Evolutionary conservation across 345 rosid species (phyloP), one percentile per base, ranked within the genome.

Genomic region (Cochlearia excelsa): DNA sequence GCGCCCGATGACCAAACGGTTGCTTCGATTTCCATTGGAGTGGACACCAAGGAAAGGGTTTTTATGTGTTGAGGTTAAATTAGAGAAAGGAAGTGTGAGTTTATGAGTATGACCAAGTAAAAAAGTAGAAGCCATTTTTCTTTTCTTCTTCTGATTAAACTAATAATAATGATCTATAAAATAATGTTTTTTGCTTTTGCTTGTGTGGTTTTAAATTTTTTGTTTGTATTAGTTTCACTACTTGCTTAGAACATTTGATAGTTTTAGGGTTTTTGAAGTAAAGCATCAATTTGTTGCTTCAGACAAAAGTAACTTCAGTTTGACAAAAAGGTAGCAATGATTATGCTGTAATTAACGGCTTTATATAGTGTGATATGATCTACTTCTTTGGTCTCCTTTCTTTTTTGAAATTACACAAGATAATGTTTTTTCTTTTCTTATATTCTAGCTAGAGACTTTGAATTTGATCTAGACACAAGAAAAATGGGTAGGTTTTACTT

Each of bases 251-350:
- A 64, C 26, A 46, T 53, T 16, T 46, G 38, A 59, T 23, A 26
- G 26, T 10, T 48, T 58, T 30, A 55, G 43, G 43, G 6, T 7
- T 38, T 54, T 52, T 51, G 69, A 84, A 77, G 91, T 16, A 81
- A 80, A 63, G 85, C 54, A 82, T 74, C 75, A 26, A 51, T 5
- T 7, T 51, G 8, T 75, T 73, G 45, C 78, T 74, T 80, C 23
- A 31, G 39, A 51, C 46, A 30, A 6, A 67, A 57, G 76, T 39
- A 75, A 64, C 58, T 58, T 68, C 41, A 33, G 26, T 42, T 57
- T 10, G 38, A 42, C 56, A 66, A 30, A 54, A 63, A 73, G 70
- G 80, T 43, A 77, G 76, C 67, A 43, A 46, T 46, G 4, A 7
- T 44, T 49, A 37, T 45, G 16, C 49, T 9, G 9, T 8, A 16